A percentile compares a stretch with the other conserved stretches of the same genome.
phyloP scores from a whole-genome alignment of 768 basidiomycete genomes.

The Suillus sp. region DNA sequence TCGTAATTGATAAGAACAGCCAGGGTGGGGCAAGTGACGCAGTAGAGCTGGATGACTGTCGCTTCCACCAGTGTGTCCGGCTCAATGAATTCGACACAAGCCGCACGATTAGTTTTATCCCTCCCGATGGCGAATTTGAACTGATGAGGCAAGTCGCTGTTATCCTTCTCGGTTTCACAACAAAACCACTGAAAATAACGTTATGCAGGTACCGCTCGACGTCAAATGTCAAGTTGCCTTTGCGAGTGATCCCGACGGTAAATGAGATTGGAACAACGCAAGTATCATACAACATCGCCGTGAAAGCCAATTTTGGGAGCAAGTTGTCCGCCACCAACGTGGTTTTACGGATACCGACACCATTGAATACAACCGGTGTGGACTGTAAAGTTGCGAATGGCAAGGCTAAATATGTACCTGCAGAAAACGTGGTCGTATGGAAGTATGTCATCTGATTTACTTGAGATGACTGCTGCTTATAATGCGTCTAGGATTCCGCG shows the following conservation, averaged over 20 bases:
- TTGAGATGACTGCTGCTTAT: conserved; percentile 13
- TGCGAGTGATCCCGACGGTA: conserved; percentile 87
- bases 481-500: conserved; percentile 73
- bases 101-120: conserved; percentile 94
- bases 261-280: conserved; percentile 91
- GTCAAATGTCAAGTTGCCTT: conserved; percentile 92
- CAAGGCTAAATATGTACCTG: conserved; percentile 97
- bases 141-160: conserved; percentile 76
- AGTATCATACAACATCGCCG: conserved; percentile 86
- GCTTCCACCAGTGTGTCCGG: conserved; percentile 98
- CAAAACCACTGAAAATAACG: conserved; percentile 6
- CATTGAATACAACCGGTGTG: conserved; percentile 89
- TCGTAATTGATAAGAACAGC: conserved; percentile 87
- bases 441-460: conserved; percentile 63
- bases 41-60: conserved; percentile 96
- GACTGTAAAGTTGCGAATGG: conserved; percentile 91
- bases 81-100: conserved; percentile 93
- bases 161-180: conserved; percentile 5
- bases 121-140: conserved; percentile 98
- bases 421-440: conserved; percentile 96
- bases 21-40: conserved; percentile 61
- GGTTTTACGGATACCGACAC: conserved; percentile 92
- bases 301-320: conserved; percentile 87
- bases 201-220: conserved; percentile 86
- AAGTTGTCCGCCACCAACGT: conserved; percentile 95